These are phyloP conservation scores for Colletotrichum euphorbiae DNA, from an alignment of 2,329 filamentous ascomycete genomes.

Conservation along the genomic window DNA sequence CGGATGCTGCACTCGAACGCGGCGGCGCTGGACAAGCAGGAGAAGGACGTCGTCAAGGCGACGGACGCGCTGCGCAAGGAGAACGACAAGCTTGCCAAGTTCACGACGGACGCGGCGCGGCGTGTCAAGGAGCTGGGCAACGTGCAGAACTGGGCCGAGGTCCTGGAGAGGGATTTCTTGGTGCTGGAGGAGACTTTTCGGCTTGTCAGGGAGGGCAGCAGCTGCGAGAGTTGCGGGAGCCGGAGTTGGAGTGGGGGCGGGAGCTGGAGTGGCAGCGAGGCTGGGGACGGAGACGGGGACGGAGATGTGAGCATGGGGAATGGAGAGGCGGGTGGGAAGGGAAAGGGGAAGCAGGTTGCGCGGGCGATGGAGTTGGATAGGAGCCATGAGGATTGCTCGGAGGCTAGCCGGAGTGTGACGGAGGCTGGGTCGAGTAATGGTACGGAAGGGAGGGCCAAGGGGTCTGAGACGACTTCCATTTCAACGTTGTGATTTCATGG, in stretches of 20 bases:
- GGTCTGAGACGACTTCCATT: constrained; percentile 53
- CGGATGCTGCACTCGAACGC: constrained; percentile 77
- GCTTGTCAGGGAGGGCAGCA: constrained; percentile 56
- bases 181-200: constrained; percentile 74
- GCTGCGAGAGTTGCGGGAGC: constrained; percentile 45
- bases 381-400: constrained; percentile 48
- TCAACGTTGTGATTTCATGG: constrained; percentile 44
- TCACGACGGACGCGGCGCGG: constrained; percentile 71
- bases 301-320: constrained; percentile 36
- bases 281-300: constrained; percentile 26
- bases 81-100: constrained; percentile 72
- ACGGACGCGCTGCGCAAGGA: constrained; percentile 71
- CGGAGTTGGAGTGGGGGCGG: constrained; percentile 47
- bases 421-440: constrained; percentile 52
- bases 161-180: constrained; percentile 76
- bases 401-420: constrained; percentile 52
- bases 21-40: constrained; percentile 73
- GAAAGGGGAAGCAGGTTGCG: constrained; percentile 40
- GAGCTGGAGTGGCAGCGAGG: constrained; percentile 52
- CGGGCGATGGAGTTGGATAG: constrained; percentile 39
- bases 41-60: constrained; percentile 71
- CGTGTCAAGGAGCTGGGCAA: constrained; percentile 83
- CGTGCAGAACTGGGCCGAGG: constrained; percentile 89
- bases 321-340: neutral
- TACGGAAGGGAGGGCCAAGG: constrained; percentile 47